A percentile compares a stretch with the other conserved stretches of the same genome.
These are phyloP conservation scores for Leonotis leonurus DNA, from an alignment of 257 asterid species.

Conservation along the genomic window DNA sequence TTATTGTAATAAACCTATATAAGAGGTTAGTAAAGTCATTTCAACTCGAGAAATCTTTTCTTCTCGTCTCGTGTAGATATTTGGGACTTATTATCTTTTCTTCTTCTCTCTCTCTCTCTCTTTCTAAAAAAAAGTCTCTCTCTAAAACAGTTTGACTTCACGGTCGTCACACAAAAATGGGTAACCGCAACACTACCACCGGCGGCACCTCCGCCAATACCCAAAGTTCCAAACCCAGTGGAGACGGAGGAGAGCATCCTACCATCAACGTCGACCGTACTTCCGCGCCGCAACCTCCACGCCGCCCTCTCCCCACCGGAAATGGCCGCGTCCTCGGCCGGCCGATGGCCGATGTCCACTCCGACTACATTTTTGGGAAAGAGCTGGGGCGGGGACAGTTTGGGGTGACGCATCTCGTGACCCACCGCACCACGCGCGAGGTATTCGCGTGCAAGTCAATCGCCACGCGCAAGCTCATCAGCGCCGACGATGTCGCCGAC, in stretches of 20 bases:
- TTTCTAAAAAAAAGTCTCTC: not conserved
- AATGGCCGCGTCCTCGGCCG: conserved; percentile 74
- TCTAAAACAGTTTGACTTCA: conserved; percentile 25
- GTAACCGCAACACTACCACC: conserved; percentile 56
- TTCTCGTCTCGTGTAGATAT: not conserved
- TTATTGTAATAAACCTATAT: not conserved
- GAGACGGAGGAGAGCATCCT: conserved; percentile 2
- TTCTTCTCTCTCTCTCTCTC: not conserved
- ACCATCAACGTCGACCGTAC: conserved; percentile 47
- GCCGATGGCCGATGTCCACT: conserved; percentile 60
- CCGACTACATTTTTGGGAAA: conserved; percentile 61
- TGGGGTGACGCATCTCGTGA: conserved; percentile 77
- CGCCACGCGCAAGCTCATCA: conserved; percentile 64
- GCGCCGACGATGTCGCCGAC: conserved; percentile 66
- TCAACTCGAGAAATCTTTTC: not conserved
- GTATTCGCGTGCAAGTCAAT: conserved; percentile 78
- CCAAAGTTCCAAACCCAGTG: conserved; percentile 25
- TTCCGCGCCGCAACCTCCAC: conserved; percentile 58
- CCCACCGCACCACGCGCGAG: conserved; percentile 49
- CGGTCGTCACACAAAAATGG: conserved; percentile 39
- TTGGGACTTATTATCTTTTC: not conserved
- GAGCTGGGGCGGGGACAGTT: conserved; percentile 91
- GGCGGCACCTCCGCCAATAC: conserved; percentile 26
- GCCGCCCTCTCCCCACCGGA: conserved; percentile 50
- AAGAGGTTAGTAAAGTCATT: conserved; percentile 11